phyloP scores from a whole-genome alignment of 2,329 filamentous ascomycete species.

The Beauveria caledonica region DNA sequence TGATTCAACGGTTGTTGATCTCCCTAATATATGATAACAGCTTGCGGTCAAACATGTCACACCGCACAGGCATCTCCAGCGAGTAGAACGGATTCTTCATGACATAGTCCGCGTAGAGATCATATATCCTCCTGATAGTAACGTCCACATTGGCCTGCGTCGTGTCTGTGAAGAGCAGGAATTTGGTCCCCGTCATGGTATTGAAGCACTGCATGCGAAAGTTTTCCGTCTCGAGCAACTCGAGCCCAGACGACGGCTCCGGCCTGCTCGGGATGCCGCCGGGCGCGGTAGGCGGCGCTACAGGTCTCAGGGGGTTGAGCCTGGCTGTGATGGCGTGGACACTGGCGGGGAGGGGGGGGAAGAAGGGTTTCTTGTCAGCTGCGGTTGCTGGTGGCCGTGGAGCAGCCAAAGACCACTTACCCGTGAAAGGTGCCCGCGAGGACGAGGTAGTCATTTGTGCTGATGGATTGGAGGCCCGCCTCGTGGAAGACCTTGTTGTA shows the following conservation, averaged over 20 bases:
- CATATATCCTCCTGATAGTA: conserved; percentile 79
- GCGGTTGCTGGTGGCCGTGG: not conserved
- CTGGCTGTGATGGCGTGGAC: conserved; percentile 62
- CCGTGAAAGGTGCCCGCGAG: conserved; percentile 96
- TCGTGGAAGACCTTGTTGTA: conserved; percentile 93
- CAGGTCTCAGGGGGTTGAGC: conserved; percentile 46
- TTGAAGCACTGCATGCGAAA: conserved; percentile 96
- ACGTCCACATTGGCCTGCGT: conserved; percentile 80
- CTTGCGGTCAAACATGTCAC: conserved; percentile 89
- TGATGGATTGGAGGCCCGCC: conserved; percentile 75
- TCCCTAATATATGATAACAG: conserved; percentile 72
- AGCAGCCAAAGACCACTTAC: conserved; percentile 35
- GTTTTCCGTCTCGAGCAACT: conserved; percentile 87
- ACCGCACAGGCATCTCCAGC: conserved; percentile 92
- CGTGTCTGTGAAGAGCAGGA: conserved; percentile 86
- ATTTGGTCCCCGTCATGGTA: conserved; percentile 90
- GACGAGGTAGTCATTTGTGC: conserved; percentile 93
- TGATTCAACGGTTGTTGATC: conserved; percentile 48
- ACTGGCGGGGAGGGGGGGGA: conserved; percentile 26
- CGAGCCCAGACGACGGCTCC: conserved; percentile 67
- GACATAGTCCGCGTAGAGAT: conserved; percentile 91
- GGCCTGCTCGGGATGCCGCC: conserved; percentile 40
- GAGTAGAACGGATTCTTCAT: conserved; percentile 99
- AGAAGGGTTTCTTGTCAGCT: not conserved
- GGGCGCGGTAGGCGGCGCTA: conserved; percentile 25